Evolutionary conservation across 2,329 filamentous ascomycete species (phyloP).

Genomic region (Aureobasidium vineae): DNA sequence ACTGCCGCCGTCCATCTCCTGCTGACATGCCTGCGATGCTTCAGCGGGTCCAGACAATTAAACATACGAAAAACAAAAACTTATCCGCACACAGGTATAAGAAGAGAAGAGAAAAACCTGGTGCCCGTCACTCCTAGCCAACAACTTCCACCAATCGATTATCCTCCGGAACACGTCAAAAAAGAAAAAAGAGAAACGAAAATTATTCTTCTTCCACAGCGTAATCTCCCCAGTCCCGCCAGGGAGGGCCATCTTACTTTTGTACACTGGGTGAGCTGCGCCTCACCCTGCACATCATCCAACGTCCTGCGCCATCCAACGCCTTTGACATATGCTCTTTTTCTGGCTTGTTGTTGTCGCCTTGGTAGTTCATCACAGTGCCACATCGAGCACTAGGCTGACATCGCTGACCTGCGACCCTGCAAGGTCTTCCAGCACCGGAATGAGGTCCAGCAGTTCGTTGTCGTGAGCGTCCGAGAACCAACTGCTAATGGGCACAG

Average conservation of each 20-base stretch:
- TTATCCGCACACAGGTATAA: constrained; percentile 13
- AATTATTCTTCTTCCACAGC: constrained; percentile 21
- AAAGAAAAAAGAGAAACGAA: constrained; percentile 23
- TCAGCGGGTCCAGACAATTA: constrained; percentile 19
- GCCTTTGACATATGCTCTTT: constrained; percentile 21
- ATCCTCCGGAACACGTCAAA: constrained; percentile 10
- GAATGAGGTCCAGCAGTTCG: constrained; percentile 94
- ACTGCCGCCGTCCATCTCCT: constrained; percentile 10
- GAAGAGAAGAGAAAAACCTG: constrained; percentile 16
- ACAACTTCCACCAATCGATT: constrained; percentile 23
- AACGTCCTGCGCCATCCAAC: constrained; percentile 21
- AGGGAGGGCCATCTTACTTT: constrained; percentile 19
- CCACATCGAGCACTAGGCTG: constrained; percentile 93
- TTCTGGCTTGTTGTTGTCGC: neutral
- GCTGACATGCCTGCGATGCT: constrained; percentile 26
- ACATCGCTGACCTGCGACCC: constrained; percentile 87
- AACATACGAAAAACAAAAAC: constrained; percentile 18
- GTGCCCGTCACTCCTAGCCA: constrained; percentile 7
- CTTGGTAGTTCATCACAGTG: constrained; percentile 42
- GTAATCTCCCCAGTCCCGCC: constrained; percentile 25
- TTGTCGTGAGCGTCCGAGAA: constrained; percentile 99
- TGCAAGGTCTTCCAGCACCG: constrained; percentile 95
- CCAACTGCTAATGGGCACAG: constrained; percentile 99
- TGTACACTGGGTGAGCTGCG: constrained; percentile 22
- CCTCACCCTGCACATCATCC: constrained; percentile 14